phyloP scores from a whole-genome alignment of 495 filamentous ascomycete species.

The Daldinia concentrica region DNA sequence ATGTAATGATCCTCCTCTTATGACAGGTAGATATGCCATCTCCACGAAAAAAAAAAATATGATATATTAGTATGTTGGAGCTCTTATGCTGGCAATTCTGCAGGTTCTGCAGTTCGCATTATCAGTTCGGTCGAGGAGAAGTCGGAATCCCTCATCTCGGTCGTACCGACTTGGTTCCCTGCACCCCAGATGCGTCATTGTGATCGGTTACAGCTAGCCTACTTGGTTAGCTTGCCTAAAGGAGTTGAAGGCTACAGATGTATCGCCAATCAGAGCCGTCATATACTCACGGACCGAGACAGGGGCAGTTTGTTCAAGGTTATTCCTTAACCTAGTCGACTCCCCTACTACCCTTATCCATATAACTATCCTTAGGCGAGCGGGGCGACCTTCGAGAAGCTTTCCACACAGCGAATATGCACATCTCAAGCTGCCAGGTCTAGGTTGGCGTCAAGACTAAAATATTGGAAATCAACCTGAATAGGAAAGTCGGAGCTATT shows the following conservation, averaged over 20 bases:
- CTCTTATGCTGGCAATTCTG: conserved; percentile 23
- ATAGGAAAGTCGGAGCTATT: conserved; percentile 41
- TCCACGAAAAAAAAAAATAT: conserved; percentile 15
- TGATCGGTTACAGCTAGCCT: conserved; percentile 36
- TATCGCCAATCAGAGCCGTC: conserved; percentile 33
- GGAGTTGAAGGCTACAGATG: conserved; percentile 25
- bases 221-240: conserved; percentile 25
- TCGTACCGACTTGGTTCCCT: conserved; percentile 35
- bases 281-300: conserved; percentile 37
- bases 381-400: conserved; percentile 41
- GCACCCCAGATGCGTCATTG: conserved; percentile 44
- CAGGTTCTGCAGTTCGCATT: conserved; percentile 17
- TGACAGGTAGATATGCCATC: conserved; percentile 10
- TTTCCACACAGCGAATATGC: conserved; percentile 28
- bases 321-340: conserved; percentile 33
- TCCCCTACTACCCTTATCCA: conserved; percentile 17
- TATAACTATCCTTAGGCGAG: conserved; percentile 16
- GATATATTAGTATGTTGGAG: conserved; percentile 17
- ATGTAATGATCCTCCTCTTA: conserved; percentile 23
- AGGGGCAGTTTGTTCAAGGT: conserved; percentile 33
- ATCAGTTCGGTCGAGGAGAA: conserved; percentile 29
- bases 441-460: conserved; percentile 27
- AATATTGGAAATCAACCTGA: conserved; percentile 30
- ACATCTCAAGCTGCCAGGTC: conserved; percentile 13
- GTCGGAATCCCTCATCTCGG: conserved; percentile 28